These are phyloP conservation scores for Irpex lacteus DNA, from an alignment of 1,284 basidiomycete species.

Conservation along the genomic window DNA sequence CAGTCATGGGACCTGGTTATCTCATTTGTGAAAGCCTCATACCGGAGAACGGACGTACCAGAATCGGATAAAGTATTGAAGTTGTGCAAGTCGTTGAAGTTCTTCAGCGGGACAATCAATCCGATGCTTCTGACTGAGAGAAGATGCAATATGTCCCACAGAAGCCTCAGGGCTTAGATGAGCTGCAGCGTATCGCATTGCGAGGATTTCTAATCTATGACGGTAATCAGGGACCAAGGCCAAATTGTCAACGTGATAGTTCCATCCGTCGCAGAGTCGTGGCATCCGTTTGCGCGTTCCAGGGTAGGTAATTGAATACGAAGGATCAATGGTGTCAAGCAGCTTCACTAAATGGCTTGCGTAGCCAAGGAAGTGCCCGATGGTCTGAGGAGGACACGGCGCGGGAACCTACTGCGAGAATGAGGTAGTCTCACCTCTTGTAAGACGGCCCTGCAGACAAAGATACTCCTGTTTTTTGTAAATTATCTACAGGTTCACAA, in stretches of 20 bases:
- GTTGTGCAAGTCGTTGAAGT: not conserved
- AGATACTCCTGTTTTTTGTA: too few relatives aligned
- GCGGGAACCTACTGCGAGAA: too few relatives aligned
- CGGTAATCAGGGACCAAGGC: not conserved
- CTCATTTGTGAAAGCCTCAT: not conserved
- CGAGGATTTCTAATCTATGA: constrained; percentile 1
- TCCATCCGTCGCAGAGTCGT: not conserved
- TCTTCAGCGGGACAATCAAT: not conserved
- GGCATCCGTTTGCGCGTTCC: not conserved
- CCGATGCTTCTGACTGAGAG: not conserved
- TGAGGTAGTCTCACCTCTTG: too few relatives aligned
- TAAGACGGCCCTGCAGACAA: too few relatives aligned
- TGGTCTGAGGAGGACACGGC: not conserved
- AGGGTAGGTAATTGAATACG: not conserved
- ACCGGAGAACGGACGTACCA: not conserved
- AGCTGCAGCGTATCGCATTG: constrained; percentile 2
- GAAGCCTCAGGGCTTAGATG: not conserved
- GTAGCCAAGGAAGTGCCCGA: not conserved
- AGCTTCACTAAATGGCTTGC: not conserved
- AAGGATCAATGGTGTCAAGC: not conserved
- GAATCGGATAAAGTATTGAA: not conserved
- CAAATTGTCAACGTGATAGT: not conserved
- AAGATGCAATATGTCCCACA: not conserved
- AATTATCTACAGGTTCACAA: too few relatives aligned
- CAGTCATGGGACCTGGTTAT: not conserved